These are phyloP conservation scores for Furcasterigmium sp. DNA, from an alignment of 2,329 filamentous ascomycete genomes.

Conservation along the genomic window DNA sequence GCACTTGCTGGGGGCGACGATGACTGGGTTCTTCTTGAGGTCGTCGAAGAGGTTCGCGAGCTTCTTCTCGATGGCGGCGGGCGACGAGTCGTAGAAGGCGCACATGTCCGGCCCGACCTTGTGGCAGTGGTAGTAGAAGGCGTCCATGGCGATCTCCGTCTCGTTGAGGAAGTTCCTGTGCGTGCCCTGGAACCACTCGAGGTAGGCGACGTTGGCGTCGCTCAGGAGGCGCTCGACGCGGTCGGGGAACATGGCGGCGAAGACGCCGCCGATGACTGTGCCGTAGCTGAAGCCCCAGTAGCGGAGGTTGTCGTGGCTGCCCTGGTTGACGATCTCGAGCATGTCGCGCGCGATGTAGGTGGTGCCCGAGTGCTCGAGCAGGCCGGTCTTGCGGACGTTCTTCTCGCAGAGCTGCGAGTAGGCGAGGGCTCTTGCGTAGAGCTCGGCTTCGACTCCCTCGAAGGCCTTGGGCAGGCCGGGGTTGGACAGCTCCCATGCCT, in stretches of 20 bases:
- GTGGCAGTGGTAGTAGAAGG: constrained; percentile 50
- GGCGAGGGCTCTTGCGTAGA: constrained; percentile 35
- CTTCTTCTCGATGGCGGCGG: constrained; percentile 29
- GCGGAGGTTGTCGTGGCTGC: constrained; percentile 32
- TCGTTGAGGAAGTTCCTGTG: constrained; percentile 45
- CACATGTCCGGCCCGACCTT: constrained; percentile 43
- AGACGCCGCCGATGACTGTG: constrained; percentile 28
- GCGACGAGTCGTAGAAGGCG: constrained; percentile 31
- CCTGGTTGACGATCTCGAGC: constrained; percentile 38
- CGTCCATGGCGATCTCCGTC: constrained; percentile 46
- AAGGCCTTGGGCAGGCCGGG: constrained; percentile 40
- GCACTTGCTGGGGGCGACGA: constrained; percentile 25
- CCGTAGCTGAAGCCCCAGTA: constrained; percentile 36
- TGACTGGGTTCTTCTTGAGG: constrained; percentile 36
- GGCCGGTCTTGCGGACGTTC: constrained; percentile 26
- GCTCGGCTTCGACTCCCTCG: constrained; percentile 37
- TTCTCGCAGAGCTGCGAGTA: constrained; percentile 37
- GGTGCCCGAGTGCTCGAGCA: constrained; percentile 37
- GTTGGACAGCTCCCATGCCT: constrained; percentile 38
- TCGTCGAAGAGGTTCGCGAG: constrained; percentile 32
- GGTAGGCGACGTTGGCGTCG: constrained; percentile 49
- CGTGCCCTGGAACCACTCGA: constrained; percentile 43
- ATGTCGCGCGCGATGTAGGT: constrained; percentile 40
- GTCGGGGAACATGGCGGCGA: constrained; percentile 33
- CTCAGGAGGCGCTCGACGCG: constrained; percentile 29